Conservation (phyloP, 352 stramenopile genomes). For the Phytopythium mirpurense region DNA sequence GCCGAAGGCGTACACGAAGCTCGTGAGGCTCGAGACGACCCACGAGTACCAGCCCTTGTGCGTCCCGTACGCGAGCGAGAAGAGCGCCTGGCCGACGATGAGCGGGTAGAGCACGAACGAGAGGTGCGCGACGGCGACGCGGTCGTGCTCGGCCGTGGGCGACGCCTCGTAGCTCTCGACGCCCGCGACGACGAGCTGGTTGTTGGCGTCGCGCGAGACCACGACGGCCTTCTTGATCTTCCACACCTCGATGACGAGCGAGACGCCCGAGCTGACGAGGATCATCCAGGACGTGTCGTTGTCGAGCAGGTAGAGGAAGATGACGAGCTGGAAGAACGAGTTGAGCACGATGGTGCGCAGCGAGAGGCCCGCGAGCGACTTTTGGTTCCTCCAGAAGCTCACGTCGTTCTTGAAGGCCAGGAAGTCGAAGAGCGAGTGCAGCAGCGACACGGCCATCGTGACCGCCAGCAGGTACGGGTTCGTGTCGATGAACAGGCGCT, state of each 20-base stretch:
- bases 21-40: constrained; percentile 94
- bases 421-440: constrained; percentile 99
- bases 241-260: constrained; percentile 88
- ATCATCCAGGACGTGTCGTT: constrained; percentile 97
- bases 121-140: constrained; percentile 77
- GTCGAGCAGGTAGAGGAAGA: constrained; percentile 97
- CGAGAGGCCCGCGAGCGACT: constrained; percentile 94
- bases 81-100: constrained; percentile 93
- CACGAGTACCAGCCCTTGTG: constrained; percentile 98
- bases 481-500: constrained; percentile 96
- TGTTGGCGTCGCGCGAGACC: constrained; percentile 72
- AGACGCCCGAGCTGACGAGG: constrained; percentile 78
- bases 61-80: constrained; percentile 91
- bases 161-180: constrained; percentile 81
- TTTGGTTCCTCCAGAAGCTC: constrained; percentile 98
- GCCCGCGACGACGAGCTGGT: constrained; percentile 78
- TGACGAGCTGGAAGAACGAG: constrained; percentile 96
- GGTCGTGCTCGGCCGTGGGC: constrained; percentile 78
- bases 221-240: constrained; percentile 93
- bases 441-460: constrained; percentile 92
- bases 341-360: constrained; percentile 94
- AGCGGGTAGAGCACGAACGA: constrained; percentile 83
- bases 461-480: constrained; percentile 95
- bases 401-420: constrained; percentile 99
- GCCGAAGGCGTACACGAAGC: constrained; percentile 98